A percentile compares a stretch with the other conserved stretches of the same genome.
phyloP scores from a whole-genome alignment of 106 monocot genomes.

The Apostasia shenzhenica region DNA sequence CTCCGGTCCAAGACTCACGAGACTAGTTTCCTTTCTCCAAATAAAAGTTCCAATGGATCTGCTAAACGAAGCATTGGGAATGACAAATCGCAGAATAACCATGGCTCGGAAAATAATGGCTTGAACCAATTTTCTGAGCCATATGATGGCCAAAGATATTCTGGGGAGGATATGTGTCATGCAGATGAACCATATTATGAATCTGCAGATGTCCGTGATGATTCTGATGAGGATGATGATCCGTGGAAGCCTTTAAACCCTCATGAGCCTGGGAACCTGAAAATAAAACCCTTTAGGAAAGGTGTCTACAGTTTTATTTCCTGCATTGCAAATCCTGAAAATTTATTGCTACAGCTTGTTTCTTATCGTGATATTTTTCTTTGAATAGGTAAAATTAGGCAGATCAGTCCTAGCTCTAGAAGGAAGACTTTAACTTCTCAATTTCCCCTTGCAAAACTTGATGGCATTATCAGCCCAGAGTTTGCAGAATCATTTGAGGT shows the following conservation, averaged over 20 bases:
- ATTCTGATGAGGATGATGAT: slow-evolving; percentile 65
- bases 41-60: slow-evolving; percentile 35
- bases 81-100: slow-evolving; percentile 17
- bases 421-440: slow-evolving; percentile 25
- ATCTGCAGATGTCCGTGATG: slow-evolving; percentile 28
- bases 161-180: slow-evolving; percentile 25
- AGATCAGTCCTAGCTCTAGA: slow-evolving; percentile 19
- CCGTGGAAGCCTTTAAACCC: slow-evolving; percentile 97
- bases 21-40: slow-evolving; percentile 37
- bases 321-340: background rate
- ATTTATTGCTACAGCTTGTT: background rate
- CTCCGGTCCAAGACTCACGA: slow-evolving; percentile 31
- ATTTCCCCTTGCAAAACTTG: slow-evolving; percentile 77
- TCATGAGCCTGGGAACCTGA: slow-evolving; percentile 81
- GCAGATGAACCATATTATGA: slow-evolving; percentile 29
- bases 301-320: slow-evolving; percentile 27
- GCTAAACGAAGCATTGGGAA: slow-evolving; percentile 29
- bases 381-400: slow-evolving; percentile 51
- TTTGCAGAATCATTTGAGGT: slow-evolving; percentile 33
- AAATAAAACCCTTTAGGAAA: slow-evolving; percentile 68
- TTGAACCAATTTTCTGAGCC: slow-evolving; percentile 20
- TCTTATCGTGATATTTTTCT: slow-evolving; percentile 2
- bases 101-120: slow-evolving; percentile 14
- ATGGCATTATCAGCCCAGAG: slow-evolving; percentile 34
- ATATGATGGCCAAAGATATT: slow-evolving; percentile 13